Evolutionary conservation across 768 basidiomycete genomes (phyloP).

Genomic region (Cystofilobasidium bisporidii): DNA sequence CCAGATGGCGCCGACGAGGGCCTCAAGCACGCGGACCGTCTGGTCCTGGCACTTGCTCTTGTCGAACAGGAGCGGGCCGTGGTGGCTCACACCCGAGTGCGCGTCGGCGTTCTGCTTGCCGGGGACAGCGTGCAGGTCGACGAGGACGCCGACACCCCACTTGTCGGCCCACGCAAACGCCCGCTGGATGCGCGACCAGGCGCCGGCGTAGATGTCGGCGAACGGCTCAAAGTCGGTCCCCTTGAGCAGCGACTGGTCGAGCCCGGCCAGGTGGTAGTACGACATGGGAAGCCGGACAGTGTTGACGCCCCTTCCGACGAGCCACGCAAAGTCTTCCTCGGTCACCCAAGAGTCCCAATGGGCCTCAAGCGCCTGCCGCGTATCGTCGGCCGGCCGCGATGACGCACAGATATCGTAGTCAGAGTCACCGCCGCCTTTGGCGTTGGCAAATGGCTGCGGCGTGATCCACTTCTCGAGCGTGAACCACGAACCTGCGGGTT

Average conservation of each 20-base stretch:
- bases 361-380: conserved; percentile 46
- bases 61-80: conserved; percentile 47
- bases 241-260: conserved; percentile 58
- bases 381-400: neutral
- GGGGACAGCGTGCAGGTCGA: conserved; percentile 6
- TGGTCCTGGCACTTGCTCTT: conserved; percentile 45
- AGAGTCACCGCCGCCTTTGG: conserved; percentile 42
- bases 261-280: conserved; percentile 68
- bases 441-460: conserved; percentile 53
- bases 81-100: conserved; percentile 50
- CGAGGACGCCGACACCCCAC: conserved; percentile 64
- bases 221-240: conserved; percentile 58
- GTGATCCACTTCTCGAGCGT: conserved; percentile 69
- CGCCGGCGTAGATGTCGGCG: conserved; percentile 49
- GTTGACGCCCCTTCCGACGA: conserved; percentile 51
- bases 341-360: conserved; percentile 81
- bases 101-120: conserved; percentile 45
- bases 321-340: conserved; percentile 64
- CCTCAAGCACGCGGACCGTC: conserved; percentile 48
- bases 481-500: conserved; percentile 58
- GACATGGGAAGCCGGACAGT: conserved; percentile 56
- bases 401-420: neutral
- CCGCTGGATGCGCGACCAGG: conserved; percentile 58
- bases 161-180: conserved; percentile 52
- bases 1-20: conserved; percentile 39